phyloP scores from a whole-genome alignment of 1,284 basidiomycete species.

The Cystobasidium pallidum region DNA sequence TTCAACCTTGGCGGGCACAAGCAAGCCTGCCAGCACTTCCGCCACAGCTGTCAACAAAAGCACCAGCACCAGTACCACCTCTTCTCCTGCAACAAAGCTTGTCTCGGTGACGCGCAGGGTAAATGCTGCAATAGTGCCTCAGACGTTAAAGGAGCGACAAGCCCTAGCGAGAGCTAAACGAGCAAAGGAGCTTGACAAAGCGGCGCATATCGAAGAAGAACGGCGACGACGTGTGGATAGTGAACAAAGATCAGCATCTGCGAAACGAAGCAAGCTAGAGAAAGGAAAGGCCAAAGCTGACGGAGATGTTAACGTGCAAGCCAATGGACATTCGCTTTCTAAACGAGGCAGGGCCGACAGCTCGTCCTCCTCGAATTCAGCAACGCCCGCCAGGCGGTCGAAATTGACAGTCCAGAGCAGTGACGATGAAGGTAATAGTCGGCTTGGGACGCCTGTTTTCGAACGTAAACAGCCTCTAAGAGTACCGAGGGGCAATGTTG shows the following conservation, averaged over 20 bases:
- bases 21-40: not conserved
- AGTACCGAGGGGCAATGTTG: conserved; percentile 18
- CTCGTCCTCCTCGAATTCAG: not conserved
- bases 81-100: conserved; percentile 14
- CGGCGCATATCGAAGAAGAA: conserved; percentile 12
- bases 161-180: conserved; percentile 24
- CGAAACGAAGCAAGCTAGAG: conserved; percentile 30
- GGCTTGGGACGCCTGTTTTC: conserved; percentile 27
- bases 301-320: not conserved
- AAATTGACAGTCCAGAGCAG: conserved; percentile 22
- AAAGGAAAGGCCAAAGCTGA: conserved; percentile 27
- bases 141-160: conserved; percentile 33
- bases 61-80: conserved; percentile 1
- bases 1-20: not conserved
- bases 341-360: conserved; percentile 7
- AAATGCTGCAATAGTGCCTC: not conserved
- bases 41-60: not conserved
- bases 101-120: conserved; percentile 25
- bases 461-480: conserved; percentile 25
- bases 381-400: not conserved
- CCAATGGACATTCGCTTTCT: conserved; percentile 2
- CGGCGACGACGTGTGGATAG: not conserved
- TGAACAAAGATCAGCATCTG: conserved; percentile 7
- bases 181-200: conserved; percentile 20
- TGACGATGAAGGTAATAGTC: conserved; percentile 22